Evolutionary conservation across 2,329 filamentous ascomycete genomes (phyloP), one percentile per base, ranked within the genome.

Genomic region (Ophiostoma sp.): DNA sequence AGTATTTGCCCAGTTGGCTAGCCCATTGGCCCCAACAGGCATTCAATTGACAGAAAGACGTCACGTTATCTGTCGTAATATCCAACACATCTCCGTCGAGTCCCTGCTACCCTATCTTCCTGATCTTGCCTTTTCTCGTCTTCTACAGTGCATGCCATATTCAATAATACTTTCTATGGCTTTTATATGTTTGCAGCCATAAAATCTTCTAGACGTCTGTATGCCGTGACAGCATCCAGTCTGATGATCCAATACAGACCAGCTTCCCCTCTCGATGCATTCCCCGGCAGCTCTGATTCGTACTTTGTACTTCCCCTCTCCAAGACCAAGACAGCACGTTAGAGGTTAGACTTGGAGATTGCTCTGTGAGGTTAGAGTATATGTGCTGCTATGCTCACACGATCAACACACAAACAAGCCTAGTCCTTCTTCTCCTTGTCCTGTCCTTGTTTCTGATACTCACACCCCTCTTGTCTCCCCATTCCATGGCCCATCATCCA

Each of bases 261-360:
- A 57, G 52, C 23, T 57, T 57, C 52, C 52, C 52, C 52, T 57
- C 52, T 57, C 11, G 23, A 57, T 27, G 23, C 52, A 44, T 20
- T 20, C 10, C 36, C 44, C 44, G 44, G 44, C 44, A 48, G 44
- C 44, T 48, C 44, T 48, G n/a, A 57, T 27, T 11, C 52, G 52
- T 57, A 57, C 52, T 48, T 52, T 57, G 52, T 23, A 17, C 52
- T 57, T 57, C 52, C 52, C 52, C 52, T 57, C 52, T 57, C 48
- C 20, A 48, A 20, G 23, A 10, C 52, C 52, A 57, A 57, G 52
- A 57, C 52, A 57, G 44, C 35, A 39, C 10, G 36, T 13, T 39
- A 39, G 36, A 39, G 36, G 3, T 39, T 39, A 39, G 36, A 39
- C 10, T 39, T 11, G 27, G 27, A 31, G 27, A 31, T 31, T 31